phyloP scores from a whole-genome alignment of 768 basidiomycete genomes.

The Macrolepiota albuminosa region DNA sequence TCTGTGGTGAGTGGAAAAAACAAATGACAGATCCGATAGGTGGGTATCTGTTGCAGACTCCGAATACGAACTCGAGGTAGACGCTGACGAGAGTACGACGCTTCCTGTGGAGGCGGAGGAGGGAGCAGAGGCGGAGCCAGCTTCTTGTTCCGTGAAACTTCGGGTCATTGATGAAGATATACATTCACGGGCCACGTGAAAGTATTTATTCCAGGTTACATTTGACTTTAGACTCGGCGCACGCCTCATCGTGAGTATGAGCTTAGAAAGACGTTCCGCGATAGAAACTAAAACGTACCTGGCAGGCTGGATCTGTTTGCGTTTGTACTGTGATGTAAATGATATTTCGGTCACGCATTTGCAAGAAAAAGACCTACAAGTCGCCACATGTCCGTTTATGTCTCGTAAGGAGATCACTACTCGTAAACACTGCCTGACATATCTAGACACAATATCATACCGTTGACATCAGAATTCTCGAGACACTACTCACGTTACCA shows the following conservation, averaged over 20 bases:
- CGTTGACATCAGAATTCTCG: too few relatives aligned
- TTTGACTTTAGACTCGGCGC: slow-evolving; percentile 40
- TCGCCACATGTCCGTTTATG: too few relatives aligned
- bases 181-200: slow-evolving; percentile 56
- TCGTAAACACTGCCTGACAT: too few relatives aligned
- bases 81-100: too few relatives aligned
- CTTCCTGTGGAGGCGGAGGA: too few relatives aligned
- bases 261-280: not conserved
- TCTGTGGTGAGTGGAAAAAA: slow-evolving; percentile 7
- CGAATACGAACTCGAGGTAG: slow-evolving; percentile 10
- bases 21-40: slow-evolving; percentile 6
- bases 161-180: slow-evolving; percentile 45
- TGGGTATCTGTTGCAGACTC: slow-evolving; percentile 11
- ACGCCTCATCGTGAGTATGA: too few relatives aligned
- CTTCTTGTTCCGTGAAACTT: too few relatives aligned
- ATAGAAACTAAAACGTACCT: slow-evolving; percentile 24
- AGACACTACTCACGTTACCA: slow-evolving; percentile 45
- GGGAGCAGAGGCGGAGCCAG: too few relatives aligned
- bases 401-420: too few relatives aligned
- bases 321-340: slow-evolving; percentile 25
- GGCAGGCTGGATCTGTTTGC: slow-evolving; percentile 60
- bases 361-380: not conserved
- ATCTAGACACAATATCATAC: too few relatives aligned
- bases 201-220: slow-evolving; percentile 65
- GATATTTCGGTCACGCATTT: not conserved